Evolutionary conservation across 1,284 basidiomycete species (phyloP).

Genomic region (Marasmius sp.): DNA sequence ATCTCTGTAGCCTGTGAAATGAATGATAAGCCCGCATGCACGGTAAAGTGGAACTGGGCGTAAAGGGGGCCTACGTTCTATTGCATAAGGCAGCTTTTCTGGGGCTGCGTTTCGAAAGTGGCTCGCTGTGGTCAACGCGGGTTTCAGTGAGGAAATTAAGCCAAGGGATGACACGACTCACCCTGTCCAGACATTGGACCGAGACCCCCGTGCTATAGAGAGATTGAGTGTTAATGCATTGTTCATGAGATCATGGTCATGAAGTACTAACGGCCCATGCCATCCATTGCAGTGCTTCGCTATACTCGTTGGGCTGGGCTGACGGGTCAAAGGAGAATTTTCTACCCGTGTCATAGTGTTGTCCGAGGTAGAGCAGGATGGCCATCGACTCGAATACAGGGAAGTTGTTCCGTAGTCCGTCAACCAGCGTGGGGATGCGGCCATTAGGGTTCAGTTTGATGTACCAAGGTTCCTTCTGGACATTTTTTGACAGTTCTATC

Average conservation of each 20-base stretch:
- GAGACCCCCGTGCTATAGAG: slow-evolving; percentile 59
- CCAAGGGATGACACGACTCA: slow-evolving; percentile 12
- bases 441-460: slow-evolving; percentile 68
- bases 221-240: neutral
- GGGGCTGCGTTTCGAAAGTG: slow-evolving; percentile 59
- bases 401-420: slow-evolving; percentile 51
- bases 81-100: slow-evolving; percentile 66
- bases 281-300: slow-evolving; percentile 76
- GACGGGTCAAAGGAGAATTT: slow-evolving; percentile 54
- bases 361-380: slow-evolving; percentile 64
- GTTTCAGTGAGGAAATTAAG: neutral
- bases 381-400: slow-evolving; percentile 69
- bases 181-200: slow-evolving; percentile 78
- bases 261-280: slow-evolving; percentile 60
- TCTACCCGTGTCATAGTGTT: slow-evolving; percentile 58
- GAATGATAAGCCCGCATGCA: neutral
- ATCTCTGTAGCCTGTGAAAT: slow-evolving; percentile 58
- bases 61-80: slow-evolving; percentile 43
- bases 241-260: neutral
- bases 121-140: slow-evolving; percentile 41
- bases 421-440: slow-evolving; percentile 58
- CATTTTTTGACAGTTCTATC: slow-evolving; percentile 50
- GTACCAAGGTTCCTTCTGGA: slow-evolving; percentile 57
- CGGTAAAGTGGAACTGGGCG: neutral
- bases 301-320: slow-evolving; percentile 46